A percentile compares a stretch with the other conserved stretches of the same genome.
These are phyloP conservation scores for Suillus discolor DNA, from an alignment of 768 basidiomycete species.

Conservation along the genomic window DNA sequence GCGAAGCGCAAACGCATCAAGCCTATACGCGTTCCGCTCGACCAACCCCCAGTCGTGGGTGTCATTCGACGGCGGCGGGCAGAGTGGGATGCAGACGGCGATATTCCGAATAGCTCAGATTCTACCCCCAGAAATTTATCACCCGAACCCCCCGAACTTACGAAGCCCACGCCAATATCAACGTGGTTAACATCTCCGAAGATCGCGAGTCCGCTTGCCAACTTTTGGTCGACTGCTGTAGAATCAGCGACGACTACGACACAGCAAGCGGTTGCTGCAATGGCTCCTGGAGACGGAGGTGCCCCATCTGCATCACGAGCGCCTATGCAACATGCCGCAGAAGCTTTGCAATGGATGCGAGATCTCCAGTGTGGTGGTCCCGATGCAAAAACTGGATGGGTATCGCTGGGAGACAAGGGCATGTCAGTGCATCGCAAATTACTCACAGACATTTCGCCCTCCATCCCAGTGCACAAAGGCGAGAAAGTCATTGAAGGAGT, in stretches of 20 bases:
- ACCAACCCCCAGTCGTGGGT: conserved; percentile 85
- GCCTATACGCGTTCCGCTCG: conserved; percentile 84
- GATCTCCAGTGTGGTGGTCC: conserved; percentile 62
- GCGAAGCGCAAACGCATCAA: conserved; percentile 85
- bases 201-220: conserved; percentile 68
- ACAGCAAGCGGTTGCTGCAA: conserved; percentile 77
- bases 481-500: conserved; percentile 92
- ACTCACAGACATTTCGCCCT: conserved; percentile 75
- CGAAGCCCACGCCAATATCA: conserved; percentile 7
- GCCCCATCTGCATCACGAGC: conserved; percentile 56
- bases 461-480: conserved; percentile 84
- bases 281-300: conserved; percentile 56
- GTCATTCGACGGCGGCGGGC: conserved; percentile 68
- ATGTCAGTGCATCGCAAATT: conserved; percentile 75
- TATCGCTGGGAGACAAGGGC: conserved; percentile 73
- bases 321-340: conserved; percentile 81
- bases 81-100: conserved; percentile 68
- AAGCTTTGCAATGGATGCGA: conserved; percentile 80
- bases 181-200: conserved; percentile 62
- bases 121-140: conserved; percentile 18
- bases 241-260: conserved; percentile 75
- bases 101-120: conserved; percentile 24
- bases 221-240: conserved; percentile 74
- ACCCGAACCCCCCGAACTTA: conserved; percentile 25
- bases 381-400: conserved; percentile 65